phyloP scores from a whole-genome alignment of 257 asterid species.

The Orobanche coerulescens region DNA sequence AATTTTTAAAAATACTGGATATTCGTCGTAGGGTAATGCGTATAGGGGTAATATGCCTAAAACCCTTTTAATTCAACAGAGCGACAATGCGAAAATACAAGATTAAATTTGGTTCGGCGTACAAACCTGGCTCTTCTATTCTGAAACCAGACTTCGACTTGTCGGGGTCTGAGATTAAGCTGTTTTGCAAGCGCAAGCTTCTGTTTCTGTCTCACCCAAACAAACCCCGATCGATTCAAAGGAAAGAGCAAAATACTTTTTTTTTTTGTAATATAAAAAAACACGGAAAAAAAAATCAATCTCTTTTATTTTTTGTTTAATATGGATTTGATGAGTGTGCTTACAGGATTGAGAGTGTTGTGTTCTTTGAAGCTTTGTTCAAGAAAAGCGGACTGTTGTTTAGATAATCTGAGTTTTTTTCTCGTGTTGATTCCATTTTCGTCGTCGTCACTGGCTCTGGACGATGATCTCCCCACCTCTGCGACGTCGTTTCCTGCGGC shows the following conservation, averaged over 20 bases:
- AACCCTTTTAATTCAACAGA: too few relatives aligned
- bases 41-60: too few relatives aligned
- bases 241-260: not conserved
- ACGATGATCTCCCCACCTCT: slow-evolving; percentile 45
- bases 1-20: too few relatives aligned
- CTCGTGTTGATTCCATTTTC: slow-evolving; percentile 53
- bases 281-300: not conserved
- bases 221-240: not conserved
- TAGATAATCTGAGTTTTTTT: slow-evolving; percentile 66
- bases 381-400: slow-evolving; percentile 28
- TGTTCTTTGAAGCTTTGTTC: slow-evolving; percentile 3
- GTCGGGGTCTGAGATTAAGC: slow-evolving; percentile 76
- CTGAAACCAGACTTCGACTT: slow-evolving; percentile 94
- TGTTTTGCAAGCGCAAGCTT: slow-evolving; percentile 75
- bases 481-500: slow-evolving; percentile 35
- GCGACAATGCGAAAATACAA: too few relatives aligned
- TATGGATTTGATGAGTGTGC: slow-evolving; percentile 8
- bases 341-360: slow-evolving; percentile 42
- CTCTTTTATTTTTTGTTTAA: too few relatives aligned
- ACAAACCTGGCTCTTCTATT: slow-evolving; percentile 80
- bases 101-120: too few relatives aligned
- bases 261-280: not conserved
- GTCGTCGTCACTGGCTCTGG: slow-evolving; percentile 61
- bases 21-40: too few relatives aligned
- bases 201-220: slow-evolving; percentile 44